These are phyloP conservation scores for Flaveria linearis DNA, from an alignment of 129 eudicot species.

Conservation along the genomic window DNA sequence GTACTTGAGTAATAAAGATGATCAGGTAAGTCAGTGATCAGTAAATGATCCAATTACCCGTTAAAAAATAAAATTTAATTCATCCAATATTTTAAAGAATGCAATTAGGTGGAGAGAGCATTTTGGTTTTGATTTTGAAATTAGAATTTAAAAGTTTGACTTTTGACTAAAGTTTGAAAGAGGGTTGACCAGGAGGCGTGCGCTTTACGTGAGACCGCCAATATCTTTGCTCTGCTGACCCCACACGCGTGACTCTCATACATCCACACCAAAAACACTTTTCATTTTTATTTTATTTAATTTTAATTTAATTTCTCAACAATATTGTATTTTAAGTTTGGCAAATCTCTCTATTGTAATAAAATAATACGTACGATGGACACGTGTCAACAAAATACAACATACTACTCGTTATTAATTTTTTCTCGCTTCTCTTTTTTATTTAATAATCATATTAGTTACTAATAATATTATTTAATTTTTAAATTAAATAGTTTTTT, in stretches of 20 bases:
- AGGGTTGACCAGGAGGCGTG: slow-evolving; percentile 39
- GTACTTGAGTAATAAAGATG: too few species aligned
- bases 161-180: slow-evolving; percentile 23
- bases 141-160: slow-evolving; percentile 16
- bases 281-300: neutral
- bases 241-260: slow-evolving; percentile 37
- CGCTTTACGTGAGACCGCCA: slow-evolving; percentile 43
- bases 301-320: neutral
- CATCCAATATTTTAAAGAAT: neutral
- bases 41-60: too few species aligned
- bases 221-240: slow-evolving; percentile 30
- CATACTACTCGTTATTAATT: too few species aligned
- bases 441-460: too few species aligned
- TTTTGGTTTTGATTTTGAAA: neutral
- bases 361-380: too few species aligned
- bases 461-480: too few species aligned
- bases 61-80: neutral
- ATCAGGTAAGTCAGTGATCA: too few species aligned
- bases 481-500: too few species aligned
- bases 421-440: too few species aligned
- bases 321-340: too few species aligned
- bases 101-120: neutral
- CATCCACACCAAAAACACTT: slow-evolving; percentile 26
- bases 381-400: too few species aligned
- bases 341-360: too few species aligned